These are phyloP conservation scores for Clonostachys byssicola DNA, from an alignment of 2,329 filamentous ascomycete species.

Conservation along the genomic window DNA sequence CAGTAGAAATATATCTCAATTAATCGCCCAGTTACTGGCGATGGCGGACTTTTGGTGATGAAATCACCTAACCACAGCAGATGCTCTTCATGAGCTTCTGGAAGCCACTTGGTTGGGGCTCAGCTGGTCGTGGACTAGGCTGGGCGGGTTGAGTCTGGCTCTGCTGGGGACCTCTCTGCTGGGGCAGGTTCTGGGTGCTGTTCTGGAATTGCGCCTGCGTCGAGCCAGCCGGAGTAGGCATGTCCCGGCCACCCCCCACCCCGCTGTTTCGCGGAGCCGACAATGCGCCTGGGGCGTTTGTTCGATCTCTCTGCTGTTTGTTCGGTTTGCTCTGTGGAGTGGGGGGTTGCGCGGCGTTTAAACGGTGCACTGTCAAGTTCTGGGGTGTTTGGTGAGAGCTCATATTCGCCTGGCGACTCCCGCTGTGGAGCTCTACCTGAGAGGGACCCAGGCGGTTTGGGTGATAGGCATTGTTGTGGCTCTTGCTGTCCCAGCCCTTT, in stretches of 20 bases:
- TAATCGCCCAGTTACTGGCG: no score
- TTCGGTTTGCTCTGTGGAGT: constrained; percentile 80
- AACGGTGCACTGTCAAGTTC: constrained; percentile 76
- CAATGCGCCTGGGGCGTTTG: constrained; percentile 72
- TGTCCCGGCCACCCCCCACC: constrained; percentile 68
- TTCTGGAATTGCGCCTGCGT: constrained; percentile 96
- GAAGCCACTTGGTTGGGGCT: constrained; percentile 75
- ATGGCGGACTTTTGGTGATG: no score
- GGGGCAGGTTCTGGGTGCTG: constrained; percentile 82
- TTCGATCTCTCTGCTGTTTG: constrained; percentile 70
- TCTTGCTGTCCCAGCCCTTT: constrained; percentile 84
- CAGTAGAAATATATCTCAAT: no score
- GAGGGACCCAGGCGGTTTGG: constrained; percentile 82
- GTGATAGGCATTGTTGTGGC: constrained; percentile 56
- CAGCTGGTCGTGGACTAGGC: constrained; percentile 52
- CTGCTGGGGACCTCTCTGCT: constrained; percentile 58
- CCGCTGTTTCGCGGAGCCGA: constrained; percentile 74
- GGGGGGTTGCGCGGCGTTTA: constrained; percentile 91
- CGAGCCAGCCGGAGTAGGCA: constrained; percentile 80
- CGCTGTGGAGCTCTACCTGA: constrained; percentile 77
- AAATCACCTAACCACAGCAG: constrained; percentile 69
- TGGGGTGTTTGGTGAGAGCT: constrained; percentile 55
- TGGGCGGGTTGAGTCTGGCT: constrained; percentile 49
- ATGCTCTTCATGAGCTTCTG: constrained; percentile 91
- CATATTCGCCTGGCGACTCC: constrained; percentile 62